Evolutionary conservation across 2,329 filamentous ascomycete species (phyloP).

Genomic region (Aureobasidium sp.): DNA sequence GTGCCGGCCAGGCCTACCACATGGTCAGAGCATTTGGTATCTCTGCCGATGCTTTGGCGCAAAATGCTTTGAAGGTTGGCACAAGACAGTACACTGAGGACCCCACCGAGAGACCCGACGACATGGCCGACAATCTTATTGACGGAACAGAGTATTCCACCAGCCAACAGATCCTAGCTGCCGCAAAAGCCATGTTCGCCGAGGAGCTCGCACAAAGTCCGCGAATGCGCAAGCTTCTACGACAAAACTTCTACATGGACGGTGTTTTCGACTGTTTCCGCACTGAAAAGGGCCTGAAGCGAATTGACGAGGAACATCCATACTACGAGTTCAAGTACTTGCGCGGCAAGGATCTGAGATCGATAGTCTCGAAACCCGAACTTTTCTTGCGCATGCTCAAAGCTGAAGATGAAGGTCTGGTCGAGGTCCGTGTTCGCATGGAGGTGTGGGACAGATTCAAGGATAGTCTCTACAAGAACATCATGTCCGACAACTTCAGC

Average conservation of each 20-base stretch:
- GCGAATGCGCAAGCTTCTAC: conserved; percentile 79
- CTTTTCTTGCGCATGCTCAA: conserved; percentile 96
- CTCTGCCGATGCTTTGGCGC: conserved; percentile 77
- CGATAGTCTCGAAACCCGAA: conserved; percentile 77
- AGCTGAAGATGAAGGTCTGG: conserved; percentile 85
- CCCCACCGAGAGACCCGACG: conserved; percentile 68
- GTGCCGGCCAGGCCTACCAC: conserved; percentile 69
- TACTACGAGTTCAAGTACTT: conserved; percentile 99
- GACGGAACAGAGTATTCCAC: conserved; percentile 67
- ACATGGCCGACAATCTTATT: conserved; percentile 74
- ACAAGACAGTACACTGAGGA: conserved; percentile 81
- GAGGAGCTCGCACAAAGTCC: conserved; percentile 87
- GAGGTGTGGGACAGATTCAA: conserved; percentile 70
- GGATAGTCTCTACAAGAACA: conserved; percentile 69
- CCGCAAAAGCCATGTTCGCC: conserved; percentile 79
- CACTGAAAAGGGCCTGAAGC: conserved; percentile 87
- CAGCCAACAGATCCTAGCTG: conserved; percentile 65
- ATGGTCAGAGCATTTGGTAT: conserved; percentile 89
- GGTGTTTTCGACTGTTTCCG: conserved; percentile 80
- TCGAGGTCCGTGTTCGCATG: conserved; percentile 76
- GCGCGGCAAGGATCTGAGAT: conserved; percentile 74
- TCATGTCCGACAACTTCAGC: conserved; percentile 91
- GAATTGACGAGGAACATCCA: conserved; percentile 89
- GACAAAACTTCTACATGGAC: conserved; percentile 73
- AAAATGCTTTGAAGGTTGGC: conserved; percentile 73